These are phyloP conservation scores for Isoetes engelmannii DNA, from an alignment of 83 land plant genomes.

Conservation along the genomic window DNA sequence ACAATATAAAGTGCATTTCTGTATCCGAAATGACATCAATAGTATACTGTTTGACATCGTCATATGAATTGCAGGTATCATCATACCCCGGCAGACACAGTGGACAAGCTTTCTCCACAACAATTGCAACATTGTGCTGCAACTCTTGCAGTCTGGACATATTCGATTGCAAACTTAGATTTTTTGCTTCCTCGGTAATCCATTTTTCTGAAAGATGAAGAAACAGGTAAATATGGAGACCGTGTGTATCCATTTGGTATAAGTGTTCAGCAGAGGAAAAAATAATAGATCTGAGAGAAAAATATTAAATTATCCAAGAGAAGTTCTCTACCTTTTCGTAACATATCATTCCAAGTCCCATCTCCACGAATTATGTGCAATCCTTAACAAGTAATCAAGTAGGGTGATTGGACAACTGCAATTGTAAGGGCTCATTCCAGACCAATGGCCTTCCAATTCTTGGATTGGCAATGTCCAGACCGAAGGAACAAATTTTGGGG, in stretches of 20 bases:
- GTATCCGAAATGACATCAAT: background rate
- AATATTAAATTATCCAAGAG: background rate
- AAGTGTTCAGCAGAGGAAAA: background rate
- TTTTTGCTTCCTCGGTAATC: conserved; percentile 24
- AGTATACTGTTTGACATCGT: background rate
- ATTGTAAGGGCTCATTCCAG: too few species aligned
- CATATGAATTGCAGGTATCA: conserved; percentile 29
- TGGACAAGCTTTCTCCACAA: conserved; percentile 37
- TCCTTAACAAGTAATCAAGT: too few species aligned
- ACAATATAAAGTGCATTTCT: background rate
- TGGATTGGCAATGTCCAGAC: too few species aligned
- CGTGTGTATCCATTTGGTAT: background rate
- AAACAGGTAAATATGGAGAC: background rate
- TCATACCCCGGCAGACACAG: conserved; percentile 37
- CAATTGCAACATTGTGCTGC: conserved; percentile 39
- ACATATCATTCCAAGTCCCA: too few species aligned
- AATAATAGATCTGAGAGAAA: background rate
- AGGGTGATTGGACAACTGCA: too few species aligned
- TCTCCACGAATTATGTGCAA: too few species aligned
- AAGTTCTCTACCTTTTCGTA: background rate
- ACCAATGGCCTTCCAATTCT: too few species aligned
- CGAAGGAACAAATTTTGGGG: too few species aligned
- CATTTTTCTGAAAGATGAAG: background rate
- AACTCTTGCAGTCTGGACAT: conserved; percentile 32
- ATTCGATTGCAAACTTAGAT: conserved; percentile 33